Conservation (phyloP, 352 stramenopile genomes). For the Pythium oligandrum region DNA sequence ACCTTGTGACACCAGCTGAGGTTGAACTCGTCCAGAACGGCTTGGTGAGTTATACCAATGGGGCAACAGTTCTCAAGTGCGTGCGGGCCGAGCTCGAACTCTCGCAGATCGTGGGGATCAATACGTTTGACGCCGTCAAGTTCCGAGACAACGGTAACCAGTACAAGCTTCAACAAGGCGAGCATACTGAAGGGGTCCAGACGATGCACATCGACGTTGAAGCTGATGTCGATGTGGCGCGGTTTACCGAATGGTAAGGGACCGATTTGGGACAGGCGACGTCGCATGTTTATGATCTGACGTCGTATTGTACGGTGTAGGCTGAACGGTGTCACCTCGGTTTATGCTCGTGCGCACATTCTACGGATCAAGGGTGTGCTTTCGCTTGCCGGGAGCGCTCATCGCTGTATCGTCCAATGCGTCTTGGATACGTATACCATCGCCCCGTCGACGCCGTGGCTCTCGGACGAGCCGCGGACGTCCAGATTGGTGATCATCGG, state of each 20-base stretch:
- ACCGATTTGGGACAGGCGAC: slow-evolving; percentile 29
- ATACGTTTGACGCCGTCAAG: slow-evolving; percentile 67
- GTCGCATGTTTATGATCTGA: slow-evolving; percentile 45
- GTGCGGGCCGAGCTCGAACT: slow-evolving; percentile 52
- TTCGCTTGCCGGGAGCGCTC: slow-evolving; percentile 32
- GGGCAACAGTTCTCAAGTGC: slow-evolving; percentile 55
- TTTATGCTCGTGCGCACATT: slow-evolving; percentile 52
- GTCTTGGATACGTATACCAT: slow-evolving; percentile 78
- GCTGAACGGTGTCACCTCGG: slow-evolving; percentile 43
- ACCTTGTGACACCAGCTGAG: slow-evolving; percentile 84
- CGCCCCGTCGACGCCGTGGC: slow-evolving; percentile 37
- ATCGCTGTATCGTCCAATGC: slow-evolving; percentile 57
- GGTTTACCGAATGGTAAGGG: slow-evolving; percentile 64
- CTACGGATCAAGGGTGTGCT: slow-evolving; percentile 79
- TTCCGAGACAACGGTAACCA: slow-evolving; percentile 9
- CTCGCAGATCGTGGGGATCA: slow-evolving; percentile 67
- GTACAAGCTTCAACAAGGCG: slow-evolving; percentile 41
- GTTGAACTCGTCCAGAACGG: slow-evolving; percentile 41
- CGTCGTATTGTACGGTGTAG: slow-evolving; percentile 51
- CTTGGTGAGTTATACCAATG: slow-evolving; percentile 58
- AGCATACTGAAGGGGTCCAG: slow-evolving; percentile 60
- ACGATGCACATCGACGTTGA: slow-evolving; percentile 53
- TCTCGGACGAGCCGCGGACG: slow-evolving; percentile 24
- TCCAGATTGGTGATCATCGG: slow-evolving; percentile 66
- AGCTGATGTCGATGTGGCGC: slow-evolving; percentile 65